A percentile compares a stretch with the other conserved stretches of the same genome.
Conservation (phyloP, 1,139 yeast species). For the Taiozyma sp. region DNA sequence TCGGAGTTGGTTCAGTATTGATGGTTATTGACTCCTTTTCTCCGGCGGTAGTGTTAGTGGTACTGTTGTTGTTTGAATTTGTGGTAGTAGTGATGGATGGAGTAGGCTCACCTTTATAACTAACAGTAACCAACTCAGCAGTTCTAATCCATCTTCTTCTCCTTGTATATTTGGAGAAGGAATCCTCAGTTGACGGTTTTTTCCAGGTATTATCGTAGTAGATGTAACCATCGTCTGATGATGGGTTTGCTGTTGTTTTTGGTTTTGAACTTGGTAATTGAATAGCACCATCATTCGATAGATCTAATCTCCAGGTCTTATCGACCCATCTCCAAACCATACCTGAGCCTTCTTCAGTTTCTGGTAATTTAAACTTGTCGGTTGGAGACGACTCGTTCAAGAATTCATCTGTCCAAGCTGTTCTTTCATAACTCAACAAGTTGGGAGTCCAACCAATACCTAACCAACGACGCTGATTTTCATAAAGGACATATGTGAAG, state of each 20-base stretch:
- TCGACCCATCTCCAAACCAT: constrained; percentile 96
- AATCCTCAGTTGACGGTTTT: constrained; percentile 81
- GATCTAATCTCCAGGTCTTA: constrained; percentile 83
- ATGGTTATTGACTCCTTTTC: neutral
- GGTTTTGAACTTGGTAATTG: constrained; percentile 62
- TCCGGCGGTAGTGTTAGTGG: neutral
- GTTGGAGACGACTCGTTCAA: constrained; percentile 80
- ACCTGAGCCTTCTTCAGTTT: constrained; percentile 57
- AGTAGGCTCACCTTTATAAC: constrained; percentile 3
- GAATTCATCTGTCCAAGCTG: constrained; percentile 97
- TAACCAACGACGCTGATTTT: constrained; percentile 95
- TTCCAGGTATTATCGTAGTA: constrained; percentile 95
- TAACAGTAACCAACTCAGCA: constrained; percentile 63
- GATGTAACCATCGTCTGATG: constrained; percentile 78
- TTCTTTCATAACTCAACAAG: constrained; percentile 84
- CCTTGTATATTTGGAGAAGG: constrained; percentile 87
- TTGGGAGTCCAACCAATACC: constrained; percentile 98
- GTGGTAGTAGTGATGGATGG: constrained; percentile 5
- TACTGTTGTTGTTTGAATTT: constrained; percentile 6
- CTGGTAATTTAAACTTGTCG: constrained; percentile 76
- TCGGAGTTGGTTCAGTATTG: constrained; percentile 11
- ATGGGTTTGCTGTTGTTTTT: constrained; percentile 75
- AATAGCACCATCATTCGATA: constrained; percentile 83
- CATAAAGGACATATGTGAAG: constrained; percentile 90
- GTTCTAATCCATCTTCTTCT: constrained; percentile 95